Evolutionary conservation across 768 basidiomycete species (phyloP), one percentile per base, ranked within the genome.

Genomic region (Naganishia randhawae): DNA sequence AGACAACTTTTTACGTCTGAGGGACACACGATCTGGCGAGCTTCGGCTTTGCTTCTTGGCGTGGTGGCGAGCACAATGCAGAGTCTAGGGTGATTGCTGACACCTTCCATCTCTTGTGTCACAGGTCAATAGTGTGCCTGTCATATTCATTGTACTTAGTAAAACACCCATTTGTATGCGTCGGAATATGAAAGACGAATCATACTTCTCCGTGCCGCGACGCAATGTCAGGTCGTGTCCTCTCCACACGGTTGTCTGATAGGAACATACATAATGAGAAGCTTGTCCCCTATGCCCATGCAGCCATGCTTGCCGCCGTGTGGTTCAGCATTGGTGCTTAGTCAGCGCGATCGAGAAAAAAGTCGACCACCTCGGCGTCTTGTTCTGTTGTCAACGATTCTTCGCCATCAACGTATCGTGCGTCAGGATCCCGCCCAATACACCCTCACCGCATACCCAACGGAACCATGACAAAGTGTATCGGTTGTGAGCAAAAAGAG

Each of bases 401-500:
- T 53, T 9, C 51, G 51, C 27, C 27, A 13, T 31, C 14, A 25
- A 13, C 10, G 13, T 53, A 53, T 8, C 9, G 31, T 10, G 31
- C 51, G 29, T 29, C 22, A 54, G 6, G 31, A 32, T 54, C 32
- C 32, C 17, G 14, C 14, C 33, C 11, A n/a, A 7, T n/a, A 39
- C 41, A 32, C 48, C 25, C 11, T 16, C 62, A 31, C 17, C 27
- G 32, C 29, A 14, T 42, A 62, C 25, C 39, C 29, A 35, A 8
- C 31, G 3, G 8, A 7, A 64, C 32, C 22, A 77, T 75, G 77
- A 68, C 72, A 37, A 76, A 72, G 50, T 80, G 78, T 54, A 72
- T 76, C 41, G 78, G 78, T 29, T 80, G 78, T 69, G 72, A 91
- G 69, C 90, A 89, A 42, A 89, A 91, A 73, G 92, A 92, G 2